A percentile compares a stretch with the other conserved stretches of the same genome.
Evolutionary conservation across 371 early-diverging fungal species (phyloP).

Genomic region (Syncephalastrum sp.): DNA sequence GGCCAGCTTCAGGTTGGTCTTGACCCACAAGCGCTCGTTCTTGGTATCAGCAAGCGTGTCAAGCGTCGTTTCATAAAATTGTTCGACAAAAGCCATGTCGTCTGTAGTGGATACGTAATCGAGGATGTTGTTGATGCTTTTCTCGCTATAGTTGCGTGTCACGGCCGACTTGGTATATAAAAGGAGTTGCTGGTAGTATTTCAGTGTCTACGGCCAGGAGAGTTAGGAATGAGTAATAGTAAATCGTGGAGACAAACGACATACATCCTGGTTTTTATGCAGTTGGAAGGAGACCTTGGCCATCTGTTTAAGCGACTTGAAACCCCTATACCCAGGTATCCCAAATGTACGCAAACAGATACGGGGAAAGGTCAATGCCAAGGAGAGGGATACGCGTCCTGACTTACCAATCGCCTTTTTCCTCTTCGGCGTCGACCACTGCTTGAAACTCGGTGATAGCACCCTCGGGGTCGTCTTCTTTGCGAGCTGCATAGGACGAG

Average conservation of each 20-base stretch:
- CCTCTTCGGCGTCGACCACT: slow-evolving; percentile 81
- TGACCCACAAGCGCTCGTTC: slow-evolving; percentile 90
- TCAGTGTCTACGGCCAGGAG: slow-evolving; percentile 56
- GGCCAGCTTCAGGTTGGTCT: slow-evolving; percentile 90
- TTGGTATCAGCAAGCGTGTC: slow-evolving; percentile 71
- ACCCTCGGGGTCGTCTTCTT: slow-evolving; percentile 80
- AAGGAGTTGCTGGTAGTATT: slow-evolving; percentile 76
- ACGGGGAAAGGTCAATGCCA: too few species aligned
- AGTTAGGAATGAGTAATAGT: background rate
- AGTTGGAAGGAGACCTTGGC: slow-evolving; percentile 82
- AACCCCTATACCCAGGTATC: slow-evolving; percentile 67
- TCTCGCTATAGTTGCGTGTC: slow-evolving; percentile 92
- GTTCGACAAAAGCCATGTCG: slow-evolving; percentile 79
- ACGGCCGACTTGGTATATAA: slow-evolving; percentile 81
- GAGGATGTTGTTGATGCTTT: slow-evolving; percentile 92
- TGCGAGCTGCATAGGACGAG: slow-evolving; percentile 42
- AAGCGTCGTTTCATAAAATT: slow-evolving; percentile 82
- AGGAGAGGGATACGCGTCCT: too few species aligned
- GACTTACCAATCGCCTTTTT: slow-evolving; percentile 81
- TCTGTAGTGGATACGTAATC: slow-evolving; percentile 79
- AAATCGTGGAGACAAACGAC: background rate
- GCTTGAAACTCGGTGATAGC: slow-evolving; percentile 81
- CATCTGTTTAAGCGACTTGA: slow-evolving; percentile 94
- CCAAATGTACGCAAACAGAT: too few species aligned
- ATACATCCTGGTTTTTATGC: slow-evolving; percentile 64